Conservation (phyloP, 768 basidiomycete species). For the Harrya chromipes region DNA sequence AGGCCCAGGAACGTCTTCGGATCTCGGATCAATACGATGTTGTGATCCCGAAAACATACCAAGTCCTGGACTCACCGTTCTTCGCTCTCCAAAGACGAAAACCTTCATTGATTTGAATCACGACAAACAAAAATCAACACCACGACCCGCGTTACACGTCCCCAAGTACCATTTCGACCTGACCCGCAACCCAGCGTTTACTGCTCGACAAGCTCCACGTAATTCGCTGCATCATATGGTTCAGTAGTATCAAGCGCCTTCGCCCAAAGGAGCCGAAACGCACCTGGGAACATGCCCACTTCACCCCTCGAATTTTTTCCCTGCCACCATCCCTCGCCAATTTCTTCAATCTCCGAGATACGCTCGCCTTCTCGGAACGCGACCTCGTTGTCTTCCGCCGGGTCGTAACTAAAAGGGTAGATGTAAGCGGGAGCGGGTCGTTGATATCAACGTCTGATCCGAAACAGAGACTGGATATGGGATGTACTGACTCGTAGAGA, state of each 20-base stretch:
- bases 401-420: conserved; percentile 67
- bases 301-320: conserved; percentile 56
- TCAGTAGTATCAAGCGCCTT: too few relatives aligned
- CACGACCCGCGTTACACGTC: background rate
- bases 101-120: too few relatives aligned
- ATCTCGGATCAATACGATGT: too few relatives aligned
- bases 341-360: conserved; percentile 75
- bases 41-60: background rate
- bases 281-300: conserved; percentile 63
- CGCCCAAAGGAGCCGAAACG: conserved; percentile 22
- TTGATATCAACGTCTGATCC: too few relatives aligned
- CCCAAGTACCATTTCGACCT: too few relatives aligned
- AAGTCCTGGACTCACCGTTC: too few relatives aligned
- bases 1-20: too few relatives aligned
- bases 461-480: too few relatives aligned
- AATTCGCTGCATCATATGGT: conserved; percentile 9
- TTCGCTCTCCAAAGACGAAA: too few relatives aligned
- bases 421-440: background rate
- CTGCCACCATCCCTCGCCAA: conserved; percentile 89
- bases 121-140: too few relatives aligned
- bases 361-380: conserved; percentile 80
- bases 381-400: conserved; percentile 89
- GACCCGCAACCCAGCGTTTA: background rate
- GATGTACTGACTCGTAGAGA: conserved; percentile 60
- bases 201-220: conserved; percentile 16